These are phyloP conservation scores for Atalantia buxifolia DNA, from an alignment of 345 rosid species.

Conservation along the genomic window DNA sequence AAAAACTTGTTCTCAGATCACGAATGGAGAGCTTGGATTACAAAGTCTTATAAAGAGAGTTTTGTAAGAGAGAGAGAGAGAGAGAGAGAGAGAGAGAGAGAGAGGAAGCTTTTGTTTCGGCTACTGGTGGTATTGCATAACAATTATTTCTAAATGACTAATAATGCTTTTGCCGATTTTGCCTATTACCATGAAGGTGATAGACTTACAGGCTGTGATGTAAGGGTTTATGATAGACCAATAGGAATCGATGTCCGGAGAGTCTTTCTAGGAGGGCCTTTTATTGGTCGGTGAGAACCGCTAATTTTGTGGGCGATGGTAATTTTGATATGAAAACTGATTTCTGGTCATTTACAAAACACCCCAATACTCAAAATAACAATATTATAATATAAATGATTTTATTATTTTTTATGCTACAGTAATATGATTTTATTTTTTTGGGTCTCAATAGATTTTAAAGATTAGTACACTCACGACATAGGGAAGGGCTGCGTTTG, in stretches of 20 bases:
- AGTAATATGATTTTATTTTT: no score
- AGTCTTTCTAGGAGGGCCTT: not conserved
- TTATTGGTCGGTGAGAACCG: slow-evolving; percentile 18
- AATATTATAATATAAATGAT: no score
- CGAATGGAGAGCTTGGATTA: not conserved
- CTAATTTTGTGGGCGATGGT: not conserved
- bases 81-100: slow-evolving; percentile 8
- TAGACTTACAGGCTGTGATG: slow-evolving; percentile 20
- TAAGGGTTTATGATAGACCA: not conserved
- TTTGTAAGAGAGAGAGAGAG: slow-evolving; percentile 6
- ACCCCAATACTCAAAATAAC: no score
- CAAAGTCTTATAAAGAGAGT: slow-evolving; percentile 2
- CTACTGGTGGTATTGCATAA: not conserved
- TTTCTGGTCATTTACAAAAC: no score
- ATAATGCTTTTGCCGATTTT: no score
- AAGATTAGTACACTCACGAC: no score
- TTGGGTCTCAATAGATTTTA: no score
- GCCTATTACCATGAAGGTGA: not conserved
- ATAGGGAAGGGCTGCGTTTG: not conserved
- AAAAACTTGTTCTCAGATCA: not conserved
- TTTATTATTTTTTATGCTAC: no score
- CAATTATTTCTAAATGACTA: not conserved
- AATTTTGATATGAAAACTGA: not conserved
- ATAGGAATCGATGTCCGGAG: not conserved
- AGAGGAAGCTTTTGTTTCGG: slow-evolving; percentile 31